Conservation (phyloP, 2,329 filamentous ascomycete genomes). For the Aspergillus oerlinghausenensis region DNA sequence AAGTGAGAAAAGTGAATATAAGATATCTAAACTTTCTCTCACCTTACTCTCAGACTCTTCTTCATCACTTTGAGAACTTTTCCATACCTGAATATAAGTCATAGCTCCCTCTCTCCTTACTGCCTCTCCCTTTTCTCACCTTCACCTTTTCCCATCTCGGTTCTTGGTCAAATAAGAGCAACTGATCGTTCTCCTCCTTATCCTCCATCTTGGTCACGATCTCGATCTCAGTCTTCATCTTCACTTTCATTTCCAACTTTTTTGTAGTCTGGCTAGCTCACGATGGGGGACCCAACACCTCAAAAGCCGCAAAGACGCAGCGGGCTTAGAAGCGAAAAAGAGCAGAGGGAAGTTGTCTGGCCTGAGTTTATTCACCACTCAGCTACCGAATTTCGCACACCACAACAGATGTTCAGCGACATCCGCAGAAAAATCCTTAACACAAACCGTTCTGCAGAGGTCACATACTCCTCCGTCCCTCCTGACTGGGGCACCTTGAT, state of each 20-base stretch:
- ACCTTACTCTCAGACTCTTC: too few species aligned
- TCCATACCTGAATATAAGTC: neutral
- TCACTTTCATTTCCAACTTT: neutral
- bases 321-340: neutral
- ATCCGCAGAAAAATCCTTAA: neutral
- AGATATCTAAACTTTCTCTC: too few species aligned
- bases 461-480: neutral
- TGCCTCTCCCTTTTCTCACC: neutral
- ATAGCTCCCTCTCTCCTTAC: neutral
- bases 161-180: too few species aligned
- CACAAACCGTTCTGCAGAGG: neutral
- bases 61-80: neutral
- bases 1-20: too few species aligned
- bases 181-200: too few species aligned
- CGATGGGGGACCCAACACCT: neutral
- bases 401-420: neutral
- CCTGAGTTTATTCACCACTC: neutral
- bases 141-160: neutral
- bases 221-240: neutral
- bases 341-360: neutral
- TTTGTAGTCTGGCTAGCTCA: neutral
- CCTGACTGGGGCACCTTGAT: neutral
- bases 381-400: neutral
- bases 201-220: neutral
- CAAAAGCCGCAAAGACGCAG: neutral